Conservation (phyloP, 2,329 filamentous ascomycete genomes). For the Gaeumannomyces tritici region DNA sequence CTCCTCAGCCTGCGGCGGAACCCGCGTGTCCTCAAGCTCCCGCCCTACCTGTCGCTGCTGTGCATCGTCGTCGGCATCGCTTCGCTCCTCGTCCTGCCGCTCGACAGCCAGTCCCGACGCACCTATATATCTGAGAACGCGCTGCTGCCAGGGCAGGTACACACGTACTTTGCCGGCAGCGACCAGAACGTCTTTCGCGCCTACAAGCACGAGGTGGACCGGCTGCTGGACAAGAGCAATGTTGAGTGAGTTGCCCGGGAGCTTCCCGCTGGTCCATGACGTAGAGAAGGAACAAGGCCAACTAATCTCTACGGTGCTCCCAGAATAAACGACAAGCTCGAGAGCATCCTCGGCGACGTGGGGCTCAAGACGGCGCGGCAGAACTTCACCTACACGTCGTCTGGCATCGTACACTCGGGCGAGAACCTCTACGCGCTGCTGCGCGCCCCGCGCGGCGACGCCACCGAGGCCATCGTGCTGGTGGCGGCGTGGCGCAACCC, state of each 20-base stretch:
- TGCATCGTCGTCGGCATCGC: slow-evolving; percentile 77
- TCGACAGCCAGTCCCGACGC: slow-evolving; percentile 80
- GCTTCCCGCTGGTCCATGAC: no score
- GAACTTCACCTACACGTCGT: slow-evolving; percentile 75
- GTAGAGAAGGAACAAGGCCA: no score
- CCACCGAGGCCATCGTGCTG: slow-evolving; percentile 91
- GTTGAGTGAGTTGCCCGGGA: slow-evolving; percentile 38
- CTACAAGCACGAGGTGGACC: slow-evolving; percentile 75
- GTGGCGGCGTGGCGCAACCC: slow-evolving; percentile 84
- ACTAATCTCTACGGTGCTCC: background rate
- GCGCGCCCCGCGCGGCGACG: slow-evolving; percentile 87
- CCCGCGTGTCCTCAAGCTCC: slow-evolving; percentile 71
- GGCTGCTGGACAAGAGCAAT: slow-evolving; percentile 43
- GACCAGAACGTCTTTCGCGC: slow-evolving; percentile 92
- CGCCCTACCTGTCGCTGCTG: slow-evolving; percentile 77
- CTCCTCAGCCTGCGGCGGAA: slow-evolving; percentile 67
- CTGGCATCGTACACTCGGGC: slow-evolving; percentile 63
- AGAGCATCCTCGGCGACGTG: slow-evolving; percentile 63
- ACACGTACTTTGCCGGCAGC: slow-evolving; percentile 94
- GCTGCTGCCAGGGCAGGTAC: slow-evolving; percentile 87
- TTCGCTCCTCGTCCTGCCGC: slow-evolving; percentile 83
- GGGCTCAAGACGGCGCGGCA: slow-evolving; percentile 85
- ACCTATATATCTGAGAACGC: slow-evolving; percentile 99
- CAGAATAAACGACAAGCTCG: slow-evolving; percentile 61
- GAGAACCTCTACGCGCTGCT: slow-evolving; percentile 92